Evolutionary conservation across 1,139 yeast genomes (phyloP).

Genomic region (Suhomyces panamericanus): DNA sequence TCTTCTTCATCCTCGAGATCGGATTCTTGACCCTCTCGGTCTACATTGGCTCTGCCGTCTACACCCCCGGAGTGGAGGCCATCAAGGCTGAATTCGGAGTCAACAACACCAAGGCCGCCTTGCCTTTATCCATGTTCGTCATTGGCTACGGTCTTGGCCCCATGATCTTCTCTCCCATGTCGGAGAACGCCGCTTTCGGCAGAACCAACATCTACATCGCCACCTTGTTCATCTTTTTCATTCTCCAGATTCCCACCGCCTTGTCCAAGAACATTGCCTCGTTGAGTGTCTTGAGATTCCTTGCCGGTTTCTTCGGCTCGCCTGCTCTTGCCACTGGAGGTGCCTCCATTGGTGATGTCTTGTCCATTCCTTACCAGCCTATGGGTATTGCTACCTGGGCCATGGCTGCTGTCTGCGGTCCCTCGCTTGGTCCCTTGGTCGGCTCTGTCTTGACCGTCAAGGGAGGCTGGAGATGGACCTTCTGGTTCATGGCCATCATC

Average conservation of each 20-base stretch:
- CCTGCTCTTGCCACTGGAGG: slow-evolving; percentile 42
- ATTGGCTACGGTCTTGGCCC: slow-evolving; percentile 45
- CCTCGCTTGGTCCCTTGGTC: slow-evolving; percentile 38
- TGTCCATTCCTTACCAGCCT: slow-evolving; percentile 29
- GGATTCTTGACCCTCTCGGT: slow-evolving; percentile 51
- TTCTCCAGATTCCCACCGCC: slow-evolving; percentile 36
- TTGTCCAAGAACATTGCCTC: slow-evolving; percentile 32
- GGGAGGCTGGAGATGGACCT: slow-evolving; percentile 41
- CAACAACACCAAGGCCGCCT: slow-evolving; percentile 26
- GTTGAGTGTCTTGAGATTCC: slow-evolving; percentile 32
- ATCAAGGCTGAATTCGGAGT: slow-evolving; percentile 32
- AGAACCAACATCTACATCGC: slow-evolving; percentile 43
- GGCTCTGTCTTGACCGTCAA: slow-evolving; percentile 33
- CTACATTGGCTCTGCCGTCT: slow-evolving; percentile 63
- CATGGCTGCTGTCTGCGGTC: slow-evolving; percentile 38
- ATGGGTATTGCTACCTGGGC: slow-evolving; percentile 38
- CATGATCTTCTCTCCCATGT: slow-evolving; percentile 38
- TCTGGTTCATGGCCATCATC: slow-evolving; percentile 39
- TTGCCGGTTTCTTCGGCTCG: slow-evolving; percentile 37
- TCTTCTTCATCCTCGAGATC: slow-evolving; percentile 39
- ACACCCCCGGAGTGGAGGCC: slow-evolving; percentile 51
- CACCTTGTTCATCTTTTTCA: slow-evolving; percentile 31
- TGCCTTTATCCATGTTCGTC: slow-evolving; percentile 39
- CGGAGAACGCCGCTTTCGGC: slow-evolving; percentile 50
- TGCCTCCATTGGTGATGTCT: slow-evolving; percentile 35